Evolutionary conservation across 108 stramenopile species (phyloP).

Genomic region (Pseudonitzschia multistriata): DNA sequence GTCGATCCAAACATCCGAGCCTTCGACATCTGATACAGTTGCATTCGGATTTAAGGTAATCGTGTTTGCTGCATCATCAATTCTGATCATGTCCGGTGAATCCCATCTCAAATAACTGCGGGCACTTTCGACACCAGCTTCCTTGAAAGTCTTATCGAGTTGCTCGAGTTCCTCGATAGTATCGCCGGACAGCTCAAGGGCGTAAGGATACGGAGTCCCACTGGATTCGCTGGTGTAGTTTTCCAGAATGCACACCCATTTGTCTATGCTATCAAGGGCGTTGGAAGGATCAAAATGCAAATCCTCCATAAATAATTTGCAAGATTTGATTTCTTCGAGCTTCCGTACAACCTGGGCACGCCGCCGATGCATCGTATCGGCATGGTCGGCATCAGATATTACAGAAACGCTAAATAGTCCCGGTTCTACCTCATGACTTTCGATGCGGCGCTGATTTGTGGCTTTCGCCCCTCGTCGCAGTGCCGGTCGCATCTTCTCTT

Average conservation of each 20-base stretch:
- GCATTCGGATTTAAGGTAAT: neutral
- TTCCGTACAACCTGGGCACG: neutral
- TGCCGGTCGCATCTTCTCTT: neutral
- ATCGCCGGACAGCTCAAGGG: neutral
- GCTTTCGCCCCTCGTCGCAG: neutral
- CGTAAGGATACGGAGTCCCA: neutral
- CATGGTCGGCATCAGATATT: neutral
- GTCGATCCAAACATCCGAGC: neutral
- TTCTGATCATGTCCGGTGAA: neutral
- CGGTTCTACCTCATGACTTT: neutral
- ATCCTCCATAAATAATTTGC: neutral
- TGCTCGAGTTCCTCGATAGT: too few species aligned
- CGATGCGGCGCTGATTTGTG: neutral
- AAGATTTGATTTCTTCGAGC: neutral
- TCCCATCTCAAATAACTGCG: neutral
- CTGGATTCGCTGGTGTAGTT: neutral
- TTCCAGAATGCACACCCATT: constrained; percentile 6
- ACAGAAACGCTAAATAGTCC: neutral
- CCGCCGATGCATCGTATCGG: neutral
- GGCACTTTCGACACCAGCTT: neutral
- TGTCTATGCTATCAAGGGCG: neutral
- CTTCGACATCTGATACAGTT: neutral
- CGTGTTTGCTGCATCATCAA: neutral
- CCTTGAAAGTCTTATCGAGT: neutral
- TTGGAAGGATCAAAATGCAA: neutral